Conservation (phyloP, 495 filamentous ascomycete genomes). For the Aspergillus nidulans region DNA sequence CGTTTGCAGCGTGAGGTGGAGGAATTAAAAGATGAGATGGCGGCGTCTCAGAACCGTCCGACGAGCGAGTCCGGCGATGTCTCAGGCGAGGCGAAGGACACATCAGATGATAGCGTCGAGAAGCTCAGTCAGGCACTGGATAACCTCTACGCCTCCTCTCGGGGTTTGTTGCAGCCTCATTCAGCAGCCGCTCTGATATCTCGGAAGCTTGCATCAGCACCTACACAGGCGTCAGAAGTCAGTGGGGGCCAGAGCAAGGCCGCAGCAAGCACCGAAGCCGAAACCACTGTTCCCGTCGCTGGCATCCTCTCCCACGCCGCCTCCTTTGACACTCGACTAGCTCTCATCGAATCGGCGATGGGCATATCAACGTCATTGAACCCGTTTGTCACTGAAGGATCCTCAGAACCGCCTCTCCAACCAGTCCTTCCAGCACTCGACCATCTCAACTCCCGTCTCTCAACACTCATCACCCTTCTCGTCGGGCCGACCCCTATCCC, state of each 20-base stretch:
- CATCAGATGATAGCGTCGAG: constrained; percentile 44
- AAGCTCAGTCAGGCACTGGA: constrained; percentile 65
- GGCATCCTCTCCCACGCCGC: constrained; percentile 73
- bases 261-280: constrained; percentile 4
- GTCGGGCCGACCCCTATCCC: constrained; percentile 37
- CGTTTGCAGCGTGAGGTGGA: constrained; percentile 72
- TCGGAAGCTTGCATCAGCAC: constrained; percentile 26
- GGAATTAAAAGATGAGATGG: constrained; percentile 67
- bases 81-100: constrained; percentile 23
- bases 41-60: constrained; percentile 18
- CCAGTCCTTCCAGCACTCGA: constrained; percentile 76
- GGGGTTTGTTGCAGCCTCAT: constrained; percentile 23
- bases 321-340: constrained; percentile 78
- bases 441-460: constrained; percentile 46
- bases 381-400: constrained; percentile 55
- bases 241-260: constrained; percentile 1
- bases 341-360: constrained; percentile 72
- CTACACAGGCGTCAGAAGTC: constrained; percentile 5
- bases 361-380: constrained; percentile 69
- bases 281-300: constrained; percentile 44
- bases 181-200: constrained; percentile 36
- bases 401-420: constrained; percentile 62
- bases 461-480: constrained; percentile 39
- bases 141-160: constrained; percentile 44
- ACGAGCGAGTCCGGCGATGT: constrained; percentile 19